Base-by-base conservation (phyloP, 2,329 filamentous ascomycete genomes). In the Xylaria sp. region DNA sequence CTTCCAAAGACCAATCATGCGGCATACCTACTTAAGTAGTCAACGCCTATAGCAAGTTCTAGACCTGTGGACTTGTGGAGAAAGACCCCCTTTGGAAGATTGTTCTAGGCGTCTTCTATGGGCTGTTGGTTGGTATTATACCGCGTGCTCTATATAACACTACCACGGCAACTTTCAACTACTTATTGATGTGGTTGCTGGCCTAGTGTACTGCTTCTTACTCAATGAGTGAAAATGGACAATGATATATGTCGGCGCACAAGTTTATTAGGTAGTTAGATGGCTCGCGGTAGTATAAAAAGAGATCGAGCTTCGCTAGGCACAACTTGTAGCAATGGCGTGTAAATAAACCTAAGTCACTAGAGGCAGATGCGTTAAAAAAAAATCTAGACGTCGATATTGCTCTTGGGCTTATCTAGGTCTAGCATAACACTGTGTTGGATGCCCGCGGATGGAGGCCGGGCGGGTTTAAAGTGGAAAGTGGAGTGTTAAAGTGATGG, bases 51-150 rank as follows among this genome's bases (percentile, higher is more conserved):
- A n/a, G n/a, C n/a, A n/a, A n/a, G 43, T 59, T 59, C 55, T 55
- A 55, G 55, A 46, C 44, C 43, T 47, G 19, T 31, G 17, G 25
- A 47, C n/a, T 51, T 55, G 60, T 35, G 60, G 59, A 58, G 59
- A 58, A 59, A 40, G 37, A 15, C 21, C 41, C 23, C 41, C 33
- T 41, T 43, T 54, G 25, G n/a, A 54, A 51, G 37, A 47, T 54
- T 9, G 48, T 54, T 54, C 33, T 21, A 54, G 54, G 35, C 33
- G 37, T 33, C 40, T 54, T 46, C 33, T 27, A 46, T 49, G 29
- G 11, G 44, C 33, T 27, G 40, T 49, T 21, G 11, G 44, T 40
- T 41, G 19, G 11, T 44, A 23, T 46, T 53, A 41, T 53, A 60
- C 44, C 43, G 33, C 56, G 35, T 54, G 21, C 27, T 11, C 27